Conservation (phyloP, 768 basidiomycete species). For the Lanmaoa pseudosensibilis region DNA sequence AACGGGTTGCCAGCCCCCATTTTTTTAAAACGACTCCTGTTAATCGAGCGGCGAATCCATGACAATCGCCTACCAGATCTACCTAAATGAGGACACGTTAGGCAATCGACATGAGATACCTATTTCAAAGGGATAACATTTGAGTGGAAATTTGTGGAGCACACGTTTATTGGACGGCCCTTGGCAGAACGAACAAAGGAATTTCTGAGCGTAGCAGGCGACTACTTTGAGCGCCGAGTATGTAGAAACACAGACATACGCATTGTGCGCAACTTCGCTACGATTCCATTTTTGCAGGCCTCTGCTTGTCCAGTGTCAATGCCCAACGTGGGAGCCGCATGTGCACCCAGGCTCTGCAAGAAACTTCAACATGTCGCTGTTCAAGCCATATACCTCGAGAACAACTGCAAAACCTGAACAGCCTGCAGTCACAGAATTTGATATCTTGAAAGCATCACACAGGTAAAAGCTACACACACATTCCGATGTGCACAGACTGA, state of each 20-base stretch:
- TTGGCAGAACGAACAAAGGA: too few species aligned
- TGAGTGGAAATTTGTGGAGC: not conserved
- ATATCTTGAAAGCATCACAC: conserved; percentile 73
- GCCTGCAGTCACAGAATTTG: conserved; percentile 54
- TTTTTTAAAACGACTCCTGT: not conserved
- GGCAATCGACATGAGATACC: not conserved
- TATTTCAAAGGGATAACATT: not conserved
- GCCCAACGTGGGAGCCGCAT: conserved; percentile 2
- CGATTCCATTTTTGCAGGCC: too few species aligned
- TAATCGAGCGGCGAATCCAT: not conserved
- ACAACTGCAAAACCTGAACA: not conserved
- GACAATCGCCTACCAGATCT: not conserved
- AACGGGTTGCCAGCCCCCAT: not conserved
- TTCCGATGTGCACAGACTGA: not conserved
- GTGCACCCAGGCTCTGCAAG: not conserved
- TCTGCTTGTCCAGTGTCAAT: too few species aligned
- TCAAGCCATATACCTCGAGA: conserved; percentile 17
- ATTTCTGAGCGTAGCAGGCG: too few species aligned
- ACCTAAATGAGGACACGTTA: not conserved
- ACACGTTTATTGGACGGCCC: too few species aligned
- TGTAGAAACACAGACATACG: not conserved
- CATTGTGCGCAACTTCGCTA: too few species aligned
- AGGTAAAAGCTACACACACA: conserved; percentile 40
- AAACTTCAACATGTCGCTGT: conserved; percentile 3
- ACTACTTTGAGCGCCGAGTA: too few species aligned